Percentiles rank a stretch among this genome's conserved stretches.
phyloP scores from a whole-genome alignment of 352 stramenopile genomes.

The Pythium plurisporium region DNA sequence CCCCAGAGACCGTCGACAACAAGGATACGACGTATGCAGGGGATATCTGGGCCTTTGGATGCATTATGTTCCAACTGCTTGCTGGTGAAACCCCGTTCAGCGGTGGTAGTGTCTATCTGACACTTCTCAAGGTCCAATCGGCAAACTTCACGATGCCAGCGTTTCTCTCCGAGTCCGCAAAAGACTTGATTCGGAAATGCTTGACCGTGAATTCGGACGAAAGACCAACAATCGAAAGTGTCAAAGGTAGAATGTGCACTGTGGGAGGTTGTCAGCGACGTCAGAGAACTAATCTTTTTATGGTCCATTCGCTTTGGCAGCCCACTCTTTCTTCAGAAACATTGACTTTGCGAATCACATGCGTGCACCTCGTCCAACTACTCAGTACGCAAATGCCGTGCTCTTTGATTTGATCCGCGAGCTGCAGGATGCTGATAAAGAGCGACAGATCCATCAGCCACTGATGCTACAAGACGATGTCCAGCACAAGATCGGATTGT shows the following conservation, averaged over 20 bases:
- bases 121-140: conserved; percentile 68
- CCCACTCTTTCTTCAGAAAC: conserved; percentile 64
- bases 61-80: conserved; percentile 73
- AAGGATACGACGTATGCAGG: conserved; percentile 52
- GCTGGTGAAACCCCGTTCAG: conserved; percentile 78
- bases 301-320: conserved; percentile 27
- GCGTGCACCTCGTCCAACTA: conserved; percentile 23
- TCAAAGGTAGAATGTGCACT: conserved; percentile 51
- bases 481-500: conserved; percentile 34
- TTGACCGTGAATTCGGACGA: conserved; percentile 39
- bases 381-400: conserved; percentile 37
- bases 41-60: conserved; percentile 78
- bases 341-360: conserved; percentile 72
- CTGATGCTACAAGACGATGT: conserved; percentile 33
- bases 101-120: conserved; percentile 74
- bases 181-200: conserved; percentile 57
- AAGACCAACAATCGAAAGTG: conserved; percentile 26
- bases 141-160: conserved; percentile 50
- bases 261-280: not conserved
- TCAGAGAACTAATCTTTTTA: not conserved
- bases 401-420: conserved; percentile 47
- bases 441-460: conserved; percentile 12
- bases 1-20: conserved; percentile 82
- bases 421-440: conserved; percentile 37
- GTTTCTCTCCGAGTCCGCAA: conserved; percentile 57